Evolutionary conservation across 306 rosid genomes (phyloP), one percentile per base, ranked within the genome.

Genomic region (Cucurbita maxima): DNA sequence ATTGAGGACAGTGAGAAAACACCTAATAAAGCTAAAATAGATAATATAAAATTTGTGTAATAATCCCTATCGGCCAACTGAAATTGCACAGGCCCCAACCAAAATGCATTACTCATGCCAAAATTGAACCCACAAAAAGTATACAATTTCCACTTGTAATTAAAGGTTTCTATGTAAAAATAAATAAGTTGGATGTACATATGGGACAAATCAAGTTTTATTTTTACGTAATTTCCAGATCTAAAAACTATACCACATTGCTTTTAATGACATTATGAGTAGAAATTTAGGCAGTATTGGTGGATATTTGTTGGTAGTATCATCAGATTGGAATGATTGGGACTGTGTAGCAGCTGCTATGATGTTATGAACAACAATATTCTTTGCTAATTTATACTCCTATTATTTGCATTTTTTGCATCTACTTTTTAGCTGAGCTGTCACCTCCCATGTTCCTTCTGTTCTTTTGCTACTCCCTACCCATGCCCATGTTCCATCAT

Each of bases 361-460:
- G 41, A 51, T 43, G 51, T 69, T 30, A 30, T 52, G 3, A 50
- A 51, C 25, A 50, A 30, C 25, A 70, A 48, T 51, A 51, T 70
- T 51, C 47, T 53, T 34, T 2, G 54, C 19, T 34, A 16, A 70
- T 70, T 48, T 51, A 14, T 14, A 9, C 8, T 50, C 8, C 0
- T 7, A 69, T 69, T 69, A 45, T 69, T 48, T 11, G 58, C 43
- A 25, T 41, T 48, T 69, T 66, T 69, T 30, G 34, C 34, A 30
- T 3, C 2, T 30, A 30, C 43, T 48, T 7, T 69, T 69, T 48
- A 50, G 74, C 58, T 70, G 15, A 16, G 59, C 59, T 70, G 74
- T 70, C 59, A 12, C 59, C 47, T 70, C 74, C 57, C 74, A 70
- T 16, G 74, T 70, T 68, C 73, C 6, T 44, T 67, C 73, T 68